Percentiles rank a stretch among this genome's conserved stretches.
phyloP scores from a whole-genome alignment of 192 early-diverging fungal species.

The Coemansia sp. region DNA sequence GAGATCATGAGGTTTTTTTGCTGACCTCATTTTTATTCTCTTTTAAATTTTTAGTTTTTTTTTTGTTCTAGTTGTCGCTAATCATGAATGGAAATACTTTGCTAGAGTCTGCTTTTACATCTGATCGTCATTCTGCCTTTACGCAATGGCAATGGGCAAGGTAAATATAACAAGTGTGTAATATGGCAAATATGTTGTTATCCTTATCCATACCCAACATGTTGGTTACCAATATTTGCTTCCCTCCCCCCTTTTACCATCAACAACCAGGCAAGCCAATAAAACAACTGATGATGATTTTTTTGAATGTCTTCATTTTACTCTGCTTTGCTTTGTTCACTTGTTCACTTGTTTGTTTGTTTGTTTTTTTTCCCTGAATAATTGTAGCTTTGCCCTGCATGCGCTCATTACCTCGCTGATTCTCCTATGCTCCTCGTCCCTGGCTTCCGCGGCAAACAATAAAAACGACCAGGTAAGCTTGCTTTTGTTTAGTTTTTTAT shows the following conservation, averaged over 20 bases:
- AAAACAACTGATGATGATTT: no score
- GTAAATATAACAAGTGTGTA: not conserved
- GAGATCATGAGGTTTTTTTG: no score
- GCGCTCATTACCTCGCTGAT: not conserved
- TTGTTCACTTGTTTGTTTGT: conserved; percentile 1
- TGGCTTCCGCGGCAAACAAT: not conserved
- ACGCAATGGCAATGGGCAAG: conserved; percentile 4
- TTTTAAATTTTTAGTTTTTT: not conserved
- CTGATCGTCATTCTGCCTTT: not conserved
- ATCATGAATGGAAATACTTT: not conserved
- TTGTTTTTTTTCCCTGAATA: not conserved
- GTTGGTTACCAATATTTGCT: no score
- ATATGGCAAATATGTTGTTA: no score
- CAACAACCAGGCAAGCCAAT: no score
- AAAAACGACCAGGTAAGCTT: not conserved
- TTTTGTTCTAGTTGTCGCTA: not conserved
- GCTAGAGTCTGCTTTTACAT: not conserved
- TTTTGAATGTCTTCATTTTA: no score
- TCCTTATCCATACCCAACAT: no score
- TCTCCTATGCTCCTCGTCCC: not conserved
- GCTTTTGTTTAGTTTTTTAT: no score
- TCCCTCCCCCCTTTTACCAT: no score
- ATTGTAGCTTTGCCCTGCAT: conserved; percentile 18
- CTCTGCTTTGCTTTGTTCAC: not conserved
- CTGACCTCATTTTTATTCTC: not conserved